Evolutionary conservation across 192 early-diverging fungal genomes (phyloP), one percentile per base, ranked within the genome.

Genomic region (Podila epigama): DNA sequence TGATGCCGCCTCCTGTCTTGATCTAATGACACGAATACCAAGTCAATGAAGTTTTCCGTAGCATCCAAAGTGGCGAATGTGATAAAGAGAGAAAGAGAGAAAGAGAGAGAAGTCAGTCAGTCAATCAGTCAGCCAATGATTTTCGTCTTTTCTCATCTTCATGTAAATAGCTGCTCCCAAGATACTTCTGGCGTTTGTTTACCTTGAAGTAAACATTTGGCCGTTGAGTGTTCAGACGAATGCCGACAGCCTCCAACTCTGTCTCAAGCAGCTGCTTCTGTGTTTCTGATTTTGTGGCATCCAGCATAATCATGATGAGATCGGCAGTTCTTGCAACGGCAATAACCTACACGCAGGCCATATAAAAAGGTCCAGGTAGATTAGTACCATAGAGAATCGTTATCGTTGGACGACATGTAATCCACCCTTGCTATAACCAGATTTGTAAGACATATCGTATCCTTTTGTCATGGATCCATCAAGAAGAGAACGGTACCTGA

Each of bases 141-240:
- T n/a, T n/a, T n/a, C n/a, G n/a, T n/a, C n/a, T n/a, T n/a, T n/a
- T n/a, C n/a, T n/a, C n/a, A n/a, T n/a, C n/a, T n/a, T n/a, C n/a
- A n/a, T n/a, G n/a, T n/a, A n/a, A n/a, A n/a, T n/a, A n/a, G n/a
- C n/a, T n/a, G n/a, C n/a, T n/a, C n/a, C 4, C 35, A 5, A 36
- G 20, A 15, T 15, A 25, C n/a, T n/a, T n/a, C n/a, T n/a, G n/a
- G n/a, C n/a, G n/a, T n/a, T n/a, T n/a, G n/a, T n/a, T n/a, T 61
- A 89, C 83, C 82, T 98, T 98, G 86, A 96, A 98, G 71, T 95
- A 95, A 51, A 99, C 96, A 75, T 99, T 98, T 10, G 98, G 96
- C 69, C 80, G 83, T 29, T 69, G 52, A 48, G 85, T 87, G 82
- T 99, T 99, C 57, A 99, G 85, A 62, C 98, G 87, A 56, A 99